Evolutionary conservation across 352 stramenopile genomes (phyloP), one percentile per base, ranked within the genome.

Genomic region (Pythium grandisporangium): DNA sequence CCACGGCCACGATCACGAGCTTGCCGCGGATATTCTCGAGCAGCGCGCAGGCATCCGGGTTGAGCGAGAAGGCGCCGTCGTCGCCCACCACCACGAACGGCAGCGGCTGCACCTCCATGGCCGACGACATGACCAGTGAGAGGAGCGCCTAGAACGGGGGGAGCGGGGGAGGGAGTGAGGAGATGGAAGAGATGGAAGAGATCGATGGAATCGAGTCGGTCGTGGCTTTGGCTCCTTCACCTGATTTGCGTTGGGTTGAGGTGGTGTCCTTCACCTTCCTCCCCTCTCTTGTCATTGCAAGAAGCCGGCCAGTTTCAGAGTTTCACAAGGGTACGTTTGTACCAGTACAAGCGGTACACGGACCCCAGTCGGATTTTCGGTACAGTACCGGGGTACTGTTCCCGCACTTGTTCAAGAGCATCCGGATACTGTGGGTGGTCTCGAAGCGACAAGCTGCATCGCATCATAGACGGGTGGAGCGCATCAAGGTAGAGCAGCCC

Each of bases 1-100:
- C 84, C 19, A 95, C 79, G 1, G 79, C 80, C 11, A 95, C 65
- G n/a, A 95, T 60, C 17, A 92, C 80, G 27, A 95, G 61, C 19
- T 79, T 79, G 45, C 72, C 77, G 36, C 79, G 74, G 55, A 95
- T 68, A 42, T 52, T 60, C 43, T 87, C 62, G 37, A 95, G 58
- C 25, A 78, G 58, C 23, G 63, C 56, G 37, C 65, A 66, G 3
- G 84, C 84, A 38, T 92, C 77, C 1, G 67, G 72, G 49, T 84
- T 86, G 21, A 95, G 63, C 45, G 64, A 67, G 57, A 93, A 95
- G 24, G 57, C 54, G 40, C 80, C 80, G 46, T 84, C 73, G 42
- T 88, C 73, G 48, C 68, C 73, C 24, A 93, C 77, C 24, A 84
- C 56, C 40, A 93, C 70, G 49, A 93, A 87, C 47, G 78, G 77